Evolutionary conservation across 495 filamentous ascomycete species (phyloP), one percentile per base, ranked within the genome.

Genomic region (Aspergillus cavernicola): DNA sequence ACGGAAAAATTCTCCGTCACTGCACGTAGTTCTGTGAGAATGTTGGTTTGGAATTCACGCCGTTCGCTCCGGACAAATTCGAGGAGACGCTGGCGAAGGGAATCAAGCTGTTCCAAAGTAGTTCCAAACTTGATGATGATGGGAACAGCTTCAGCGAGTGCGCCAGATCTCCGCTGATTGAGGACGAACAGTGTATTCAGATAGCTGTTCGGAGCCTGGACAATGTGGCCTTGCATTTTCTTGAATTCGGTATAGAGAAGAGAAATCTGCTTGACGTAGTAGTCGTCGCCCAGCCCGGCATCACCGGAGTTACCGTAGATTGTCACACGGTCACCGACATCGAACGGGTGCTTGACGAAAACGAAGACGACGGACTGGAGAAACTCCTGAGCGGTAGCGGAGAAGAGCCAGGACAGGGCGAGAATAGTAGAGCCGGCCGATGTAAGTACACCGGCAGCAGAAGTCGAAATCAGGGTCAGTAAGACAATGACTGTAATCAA

Each of bases 191-290:
- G 80, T 0, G 83, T 88, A 62, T 97, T 97, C 22, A 97, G 79
- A 45, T 96, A 85, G 50, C 85, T 92, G 77, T 97, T 97, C 4
- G 93, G 93, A 0, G 92, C 93, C 66, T 97, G 92, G 3, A 97
- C 92, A 12, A 96, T 83, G 56, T 96, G 91, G 11, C 92, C 92
- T 63, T 96, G 85, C 85, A 96, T 90, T 73, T 97, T 97, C 74
- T 96, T 97, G 75, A 97, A 96, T 63, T 97, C 93, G 23, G 93
- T 97, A 63, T 91, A 96, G 9, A 98, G 81, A n/a, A 97, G 76
- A 7, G 90, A 86, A 38, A 97, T 92, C 57, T 96, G 89, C 50
- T 95, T 92, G 47, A 98, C 90, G 54, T 96, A 95, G 71, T 96
- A 97, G 60, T 96, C 91, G 63, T 97, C 92, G 20, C 91, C 90